Conservation (phyloP, 768 basidiomycete genomes). For the Lyophyllum decastes region DNA sequence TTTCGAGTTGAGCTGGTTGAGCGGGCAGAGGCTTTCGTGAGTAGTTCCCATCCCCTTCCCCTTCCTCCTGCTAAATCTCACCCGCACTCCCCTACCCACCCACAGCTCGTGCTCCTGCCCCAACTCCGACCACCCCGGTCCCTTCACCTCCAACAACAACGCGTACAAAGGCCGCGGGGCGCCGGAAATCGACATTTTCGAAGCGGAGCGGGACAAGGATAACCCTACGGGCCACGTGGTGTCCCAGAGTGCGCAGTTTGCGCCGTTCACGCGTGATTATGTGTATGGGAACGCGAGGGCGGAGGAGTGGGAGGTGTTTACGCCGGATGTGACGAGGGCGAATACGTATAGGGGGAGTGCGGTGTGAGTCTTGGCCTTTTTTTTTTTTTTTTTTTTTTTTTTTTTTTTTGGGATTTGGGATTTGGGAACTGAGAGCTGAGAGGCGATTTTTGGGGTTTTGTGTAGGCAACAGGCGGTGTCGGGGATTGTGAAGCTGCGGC, state of each 20-base stretch:
- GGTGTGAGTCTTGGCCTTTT: conserved; percentile 31
- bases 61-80: no score
- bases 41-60: conserved; percentile 16
- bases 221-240: conserved; percentile 49
- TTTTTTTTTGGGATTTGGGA: background rate
- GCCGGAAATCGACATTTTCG: conserved; percentile 84
- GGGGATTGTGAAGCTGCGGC: conserved; percentile 45
- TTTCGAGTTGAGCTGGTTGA: conserved; percentile 68
- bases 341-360: conserved; percentile 53
- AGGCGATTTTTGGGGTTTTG: conserved; percentile 2
- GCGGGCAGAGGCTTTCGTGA: conserved; percentile 76
- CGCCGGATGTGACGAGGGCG: conserved; percentile 31
- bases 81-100: background rate
- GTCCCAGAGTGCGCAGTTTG: conserved; percentile 76
- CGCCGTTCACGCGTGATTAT: conserved; percentile 51
- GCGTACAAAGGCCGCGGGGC: conserved; percentile 60
- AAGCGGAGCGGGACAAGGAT: conserved; percentile 68
- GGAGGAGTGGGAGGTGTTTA: conserved; percentile 34
- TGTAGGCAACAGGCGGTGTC: conserved; percentile 53
- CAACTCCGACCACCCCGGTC: conserved; percentile 78
- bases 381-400: background rate
- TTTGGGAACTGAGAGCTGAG: background rate
- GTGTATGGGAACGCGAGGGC: conserved; percentile 31
- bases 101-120: conserved; percentile 75
- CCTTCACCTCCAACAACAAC: conserved; percentile 27